Base-by-base conservation (phyloP, 2,329 filamentous ascomycete species). In the Trichoderma breve region DNA sequence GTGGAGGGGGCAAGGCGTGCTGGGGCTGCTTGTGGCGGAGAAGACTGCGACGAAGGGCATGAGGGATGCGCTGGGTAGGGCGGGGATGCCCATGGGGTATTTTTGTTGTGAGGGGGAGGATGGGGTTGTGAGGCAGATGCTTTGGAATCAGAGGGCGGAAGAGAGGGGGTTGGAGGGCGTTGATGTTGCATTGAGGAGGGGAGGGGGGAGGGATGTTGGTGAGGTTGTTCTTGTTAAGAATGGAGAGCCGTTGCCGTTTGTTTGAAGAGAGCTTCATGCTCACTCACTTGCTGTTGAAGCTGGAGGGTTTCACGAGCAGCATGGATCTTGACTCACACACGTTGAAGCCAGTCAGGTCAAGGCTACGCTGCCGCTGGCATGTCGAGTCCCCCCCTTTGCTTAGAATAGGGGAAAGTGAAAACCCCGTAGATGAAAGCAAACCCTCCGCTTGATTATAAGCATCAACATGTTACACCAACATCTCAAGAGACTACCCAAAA, bases 1-100 rank as follows among this genome's bases (percentile, higher is more conserved):
- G 0, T 97, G 93, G 92, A 85, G 89, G 68, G 88, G 87, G 0
- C 79, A 84, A 1, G 86, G 87, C 15, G 89, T 92, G 6, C 79
- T 97, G 39, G 95, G 90, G 0, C 77, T 97, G 18, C 81, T 98
- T 69, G 91, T 92, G 28, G 87, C 89, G 4, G 89, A 91, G 74
- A 85, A 87, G 73, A 85, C 89, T 68, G 92, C 94, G 36, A 97
- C 94, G 0, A 92, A 89, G 77, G 95, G 95, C 1, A 90, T 97
- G 3, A 84, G 93, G 71, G 90, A 94, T 62, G 90, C 93, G 28
- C 78, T 98, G 75, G 86, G 86, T 5, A 83, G 89, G 72, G 92
- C 91, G 77, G 80, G 83, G 47, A 90, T 88, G 83, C 92, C 94
- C 1, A 87, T 97, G 85, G 90, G 90, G 0, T 97, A 90, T 76